Percentiles rank a stretch among this genome's conserved stretches.
phyloP scores from a whole-genome alignment of 2,329 filamentous ascomycete genomes.

The Trichophyton benhamiae region DNA sequence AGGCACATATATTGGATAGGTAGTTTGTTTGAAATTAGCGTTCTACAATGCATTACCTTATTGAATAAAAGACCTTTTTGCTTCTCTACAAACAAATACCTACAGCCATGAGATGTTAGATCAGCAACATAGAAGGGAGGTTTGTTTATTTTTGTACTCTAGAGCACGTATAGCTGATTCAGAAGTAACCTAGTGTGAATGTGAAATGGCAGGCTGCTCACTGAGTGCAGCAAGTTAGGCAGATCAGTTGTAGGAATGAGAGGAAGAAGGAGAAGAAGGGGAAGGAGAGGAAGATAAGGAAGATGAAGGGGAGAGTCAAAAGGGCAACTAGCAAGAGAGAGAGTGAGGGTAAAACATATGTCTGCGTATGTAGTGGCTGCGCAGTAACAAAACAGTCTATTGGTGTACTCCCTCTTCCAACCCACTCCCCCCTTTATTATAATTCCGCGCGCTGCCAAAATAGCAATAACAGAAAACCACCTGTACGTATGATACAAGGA shows the following conservation, averaged over 20 bases:
- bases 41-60: not conserved
- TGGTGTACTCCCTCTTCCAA: not conserved
- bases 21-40: not conserved
- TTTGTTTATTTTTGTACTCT: not conserved
- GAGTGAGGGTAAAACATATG: not conserved
- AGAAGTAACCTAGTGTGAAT: not conserved
- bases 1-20: not conserved
- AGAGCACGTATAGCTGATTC: not conserved
- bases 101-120: not conserved
- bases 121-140: not conserved
- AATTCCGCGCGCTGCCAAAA: slow-evolving; percentile 5
- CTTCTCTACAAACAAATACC: not conserved
- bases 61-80: not conserved
- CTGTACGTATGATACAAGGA: not conserved
- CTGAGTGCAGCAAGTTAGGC: not conserved
- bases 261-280: not conserved
- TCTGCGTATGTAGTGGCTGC: not conserved
- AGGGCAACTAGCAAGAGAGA: not conserved
- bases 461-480: slow-evolving; percentile 17
- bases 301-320: not conserved
- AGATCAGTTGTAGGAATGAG: too few relatives aligned
- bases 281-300: not conserved
- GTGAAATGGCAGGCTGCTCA: not conserved
- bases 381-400: not conserved
- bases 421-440: not conserved